A percentile compares a stretch with the other conserved stretches of the same genome.
Conservation (phyloP, 2,329 filamentous ascomycete species). For the Sarocladium brachiariae region DNA sequence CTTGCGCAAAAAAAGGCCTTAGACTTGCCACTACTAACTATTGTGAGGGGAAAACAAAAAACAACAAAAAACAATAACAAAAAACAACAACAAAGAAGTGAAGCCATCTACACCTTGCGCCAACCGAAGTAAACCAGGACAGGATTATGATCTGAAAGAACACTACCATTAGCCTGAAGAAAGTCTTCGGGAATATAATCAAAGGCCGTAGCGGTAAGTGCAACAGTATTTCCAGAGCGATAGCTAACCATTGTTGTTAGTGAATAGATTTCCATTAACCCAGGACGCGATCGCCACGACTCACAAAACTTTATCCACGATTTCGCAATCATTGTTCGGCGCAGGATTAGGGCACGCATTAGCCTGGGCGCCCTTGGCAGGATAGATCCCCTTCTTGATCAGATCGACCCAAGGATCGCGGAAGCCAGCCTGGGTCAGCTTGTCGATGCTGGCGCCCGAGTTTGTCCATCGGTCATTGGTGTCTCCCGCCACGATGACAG, state of each 20-base stretch:
- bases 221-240: conserved; percentile 40
- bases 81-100: neutral
- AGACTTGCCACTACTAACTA: too few species aligned
- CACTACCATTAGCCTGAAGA: conserved; percentile 46
- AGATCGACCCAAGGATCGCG: conserved; percentile 55
- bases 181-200: conserved; percentile 51
- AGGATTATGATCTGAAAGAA: conserved; percentile 60
- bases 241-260: conserved; percentile 27
- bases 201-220: conserved; percentile 41
- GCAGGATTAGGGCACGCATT: conserved; percentile 52
- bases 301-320: conserved; percentile 57
- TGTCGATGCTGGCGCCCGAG: conserved; percentile 38
- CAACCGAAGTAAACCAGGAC: conserved; percentile 49
- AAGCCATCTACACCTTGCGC: conserved; percentile 12
- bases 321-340: conserved; percentile 49
- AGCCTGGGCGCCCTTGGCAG: conserved; percentile 28
- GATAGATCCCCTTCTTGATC: conserved; percentile 37
- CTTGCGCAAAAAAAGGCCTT: too few species aligned
- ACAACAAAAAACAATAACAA: too few species aligned
- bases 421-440: conserved; percentile 42
- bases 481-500: conserved; percentile 59
- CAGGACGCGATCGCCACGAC: too few species aligned
- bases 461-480: conserved; percentile 58
- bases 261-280: too few species aligned
- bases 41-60: too few species aligned